phyloP scores from a whole-genome alignment of 1,284 basidiomycete species.

The Ustilago vetiveriae region DNA sequence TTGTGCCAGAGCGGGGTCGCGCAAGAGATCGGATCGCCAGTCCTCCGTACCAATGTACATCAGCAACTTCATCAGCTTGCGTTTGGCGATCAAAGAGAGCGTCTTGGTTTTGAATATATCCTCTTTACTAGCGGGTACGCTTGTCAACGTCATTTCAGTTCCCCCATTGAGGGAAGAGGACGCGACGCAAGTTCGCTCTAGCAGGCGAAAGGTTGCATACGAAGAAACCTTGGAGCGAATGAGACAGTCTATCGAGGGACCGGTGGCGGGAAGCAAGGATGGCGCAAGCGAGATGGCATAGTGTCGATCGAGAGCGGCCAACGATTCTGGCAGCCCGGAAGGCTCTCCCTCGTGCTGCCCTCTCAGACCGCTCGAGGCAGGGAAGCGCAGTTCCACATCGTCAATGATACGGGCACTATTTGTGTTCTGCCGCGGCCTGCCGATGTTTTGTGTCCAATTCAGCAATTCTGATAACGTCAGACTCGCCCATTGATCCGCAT shows the following conservation, averaged over 20 bases:
- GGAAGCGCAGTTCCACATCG: slow-evolving; percentile 24
- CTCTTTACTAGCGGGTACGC: slow-evolving; percentile 89
- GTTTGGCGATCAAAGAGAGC: slow-evolving; percentile 83
- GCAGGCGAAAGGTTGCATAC: slow-evolving; percentile 87
- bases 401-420: background rate
- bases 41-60: slow-evolving; percentile 58
- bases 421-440: slow-evolving; percentile 15
- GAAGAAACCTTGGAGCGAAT: slow-evolving; percentile 85
- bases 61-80: slow-evolving; percentile 90
- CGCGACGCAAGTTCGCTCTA: slow-evolving; percentile 71
- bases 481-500: slow-evolving; percentile 84
- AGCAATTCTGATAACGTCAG: slow-evolving; percentile 82
- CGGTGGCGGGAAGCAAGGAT: slow-evolving; percentile 80
- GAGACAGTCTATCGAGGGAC: slow-evolving; percentile 81
- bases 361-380: slow-evolving; percentile 3
- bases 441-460: slow-evolving; percentile 71
- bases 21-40: slow-evolving; percentile 13
- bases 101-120: slow-evolving; percentile 88
- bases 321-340: slow-evolving; percentile 9
- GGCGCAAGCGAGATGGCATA: slow-evolving; percentile 88
- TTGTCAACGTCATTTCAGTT: slow-evolving; percentile 22
- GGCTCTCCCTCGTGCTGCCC: slow-evolving; percentile 4
- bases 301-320: slow-evolving; percentile 68
- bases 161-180: too few relatives aligned
- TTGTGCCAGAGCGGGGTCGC: slow-evolving; percentile 8